phyloP scores from a whole-genome alignment of 1,139 yeast genomes.

The Yamadazyma conglobata region DNA sequence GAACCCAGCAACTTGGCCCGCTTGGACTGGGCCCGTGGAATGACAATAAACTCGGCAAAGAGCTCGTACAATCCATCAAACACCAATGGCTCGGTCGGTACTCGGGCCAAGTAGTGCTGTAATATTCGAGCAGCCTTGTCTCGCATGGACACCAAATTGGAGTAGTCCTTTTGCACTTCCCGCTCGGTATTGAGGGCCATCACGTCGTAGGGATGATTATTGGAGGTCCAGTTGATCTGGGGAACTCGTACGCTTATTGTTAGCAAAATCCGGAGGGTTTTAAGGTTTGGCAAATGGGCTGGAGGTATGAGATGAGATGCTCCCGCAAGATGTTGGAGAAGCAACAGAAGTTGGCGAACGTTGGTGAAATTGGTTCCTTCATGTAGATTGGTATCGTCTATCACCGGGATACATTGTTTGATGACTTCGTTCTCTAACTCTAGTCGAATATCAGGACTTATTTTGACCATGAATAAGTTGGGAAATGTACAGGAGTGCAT shows the following conservation, averaged over 20 bases:
- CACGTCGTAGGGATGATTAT: slow-evolving; percentile 19
- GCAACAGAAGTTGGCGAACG: slow-evolving; percentile 27
- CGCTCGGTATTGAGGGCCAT: slow-evolving; percentile 19
- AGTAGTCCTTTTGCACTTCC: slow-evolving; percentile 18
- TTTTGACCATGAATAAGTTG: too few relatives aligned
- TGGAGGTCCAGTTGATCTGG: slow-evolving; percentile 23
- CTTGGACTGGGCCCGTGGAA: too few relatives aligned
- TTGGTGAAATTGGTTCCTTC: slow-evolving; percentile 22
- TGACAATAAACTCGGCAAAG: neutral
- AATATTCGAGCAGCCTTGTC: slow-evolving; percentile 20
- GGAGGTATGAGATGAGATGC: neutral
- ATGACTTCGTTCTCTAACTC: slow-evolving; percentile 9
- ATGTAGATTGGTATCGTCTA: slow-evolving; percentile 8
- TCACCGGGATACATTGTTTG: slow-evolving; percentile 6
- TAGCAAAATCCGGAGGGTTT: slow-evolving; percentile 30
- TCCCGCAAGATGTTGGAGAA: slow-evolving; percentile 23
- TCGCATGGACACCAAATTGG: slow-evolving; percentile 21
- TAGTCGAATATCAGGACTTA: too few relatives aligned
- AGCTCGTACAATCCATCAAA: too few relatives aligned
- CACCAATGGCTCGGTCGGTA: too few relatives aligned
- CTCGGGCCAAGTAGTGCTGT: slow-evolving; percentile 12
- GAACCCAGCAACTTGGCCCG: too few relatives aligned
- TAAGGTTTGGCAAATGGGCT: slow-evolving; percentile 4
- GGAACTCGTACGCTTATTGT: slow-evolving; percentile 30
- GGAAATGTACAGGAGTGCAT: too few relatives aligned